Evolutionary conservation across 139 green algal species (phyloP).

Genomic region (Picochlorum sp.): DNA sequence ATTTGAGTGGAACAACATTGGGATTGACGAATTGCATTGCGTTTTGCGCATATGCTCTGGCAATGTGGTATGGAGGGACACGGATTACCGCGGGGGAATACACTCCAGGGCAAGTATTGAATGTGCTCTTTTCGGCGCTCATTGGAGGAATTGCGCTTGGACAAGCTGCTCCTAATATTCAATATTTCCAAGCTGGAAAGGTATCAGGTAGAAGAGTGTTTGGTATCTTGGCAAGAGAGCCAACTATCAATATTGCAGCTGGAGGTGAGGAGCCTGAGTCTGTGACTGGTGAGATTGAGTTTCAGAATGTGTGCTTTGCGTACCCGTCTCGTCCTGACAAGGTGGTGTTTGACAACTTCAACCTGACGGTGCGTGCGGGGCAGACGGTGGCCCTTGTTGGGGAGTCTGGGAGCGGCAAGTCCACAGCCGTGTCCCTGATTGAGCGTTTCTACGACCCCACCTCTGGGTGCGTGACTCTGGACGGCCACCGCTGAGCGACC

Average conservation of each 20-base stretch:
- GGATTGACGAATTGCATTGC: conserved; percentile 28
- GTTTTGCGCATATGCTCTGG: conserved; percentile 50
- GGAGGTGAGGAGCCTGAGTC: conserved; percentile 3
- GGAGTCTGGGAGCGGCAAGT: conserved; percentile 80
- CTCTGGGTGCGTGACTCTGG: conserved; percentile 50
- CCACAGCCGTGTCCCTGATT: conserved; percentile 77
- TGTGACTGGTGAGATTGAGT: conserved; percentile 40
- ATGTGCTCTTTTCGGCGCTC: conserved; percentile 65
- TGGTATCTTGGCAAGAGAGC: conserved; percentile 50
- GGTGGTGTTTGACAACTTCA: conserved; percentile 52
- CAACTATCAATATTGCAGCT: conserved; percentile 33
- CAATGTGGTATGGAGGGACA: conserved; percentile 64
- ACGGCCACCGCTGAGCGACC: conserved; percentile 64
- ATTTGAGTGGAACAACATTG: conserved; percentile 32
- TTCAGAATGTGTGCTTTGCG: conserved; percentile 56
- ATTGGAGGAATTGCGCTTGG: conserved; percentile 62
- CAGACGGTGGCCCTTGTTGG: conserved; percentile 84
- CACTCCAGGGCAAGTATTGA: conserved; percentile 46
- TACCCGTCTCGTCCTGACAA: conserved; percentile 71
- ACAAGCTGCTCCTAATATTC: conserved; percentile 36
- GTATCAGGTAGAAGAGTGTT: conserved; percentile 53
- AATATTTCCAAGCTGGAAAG: conserved; percentile 33
- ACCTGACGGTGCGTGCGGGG: conserved; percentile 54
- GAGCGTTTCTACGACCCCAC: conserved; percentile 87
- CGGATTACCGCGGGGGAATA: conserved; percentile 44